phyloP scores from a whole-genome alignment of 176 grass and related monocot species.

The Puya raimondii region DNA sequence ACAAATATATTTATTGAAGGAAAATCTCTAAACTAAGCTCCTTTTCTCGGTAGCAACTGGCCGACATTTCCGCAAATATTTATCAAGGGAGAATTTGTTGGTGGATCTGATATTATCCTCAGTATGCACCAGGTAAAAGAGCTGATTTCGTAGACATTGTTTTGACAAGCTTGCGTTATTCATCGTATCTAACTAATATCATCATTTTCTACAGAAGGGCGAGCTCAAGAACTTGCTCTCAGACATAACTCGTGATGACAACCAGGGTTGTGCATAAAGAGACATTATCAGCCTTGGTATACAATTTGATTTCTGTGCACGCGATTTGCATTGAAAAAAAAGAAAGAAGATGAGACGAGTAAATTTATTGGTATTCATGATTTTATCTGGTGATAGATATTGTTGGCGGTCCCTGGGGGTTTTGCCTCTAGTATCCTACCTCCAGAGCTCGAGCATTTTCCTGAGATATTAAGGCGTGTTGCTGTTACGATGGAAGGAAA shows the following conservation, averaged over 20 bases:
- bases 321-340: too few relatives aligned
- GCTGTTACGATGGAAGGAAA: too few relatives aligned
- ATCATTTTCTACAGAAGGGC: conserved; percentile 57
- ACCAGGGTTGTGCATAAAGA: conserved; percentile 25
- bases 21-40: too few relatives aligned
- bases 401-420: too few relatives aligned
- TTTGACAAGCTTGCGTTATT: not conserved
- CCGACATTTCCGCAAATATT: conserved; percentile 97
- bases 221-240: conserved; percentile 67
- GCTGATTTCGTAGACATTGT: not conserved
- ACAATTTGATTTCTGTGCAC: not conserved
- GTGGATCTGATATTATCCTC: conserved; percentile 91
- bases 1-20: too few relatives aligned
- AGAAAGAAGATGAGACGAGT: too few relatives aligned
- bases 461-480: too few relatives aligned
- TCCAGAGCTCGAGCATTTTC: too few relatives aligned
- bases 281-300: conserved; percentile 8
- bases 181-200: not conserved
- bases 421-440: too few relatives aligned
- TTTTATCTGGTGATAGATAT: too few relatives aligned
- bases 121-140: conserved; percentile 86
- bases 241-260: conserved; percentile 27
- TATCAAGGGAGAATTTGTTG: conserved; percentile 93
- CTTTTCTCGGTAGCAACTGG: conserved; percentile 54
- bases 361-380: too few relatives aligned